These are phyloP conservation scores for Cutaneotrichosporon arboriforme DNA, from an alignment of 1,284 basidiomycete genomes.

Conservation along the genomic window DNA sequence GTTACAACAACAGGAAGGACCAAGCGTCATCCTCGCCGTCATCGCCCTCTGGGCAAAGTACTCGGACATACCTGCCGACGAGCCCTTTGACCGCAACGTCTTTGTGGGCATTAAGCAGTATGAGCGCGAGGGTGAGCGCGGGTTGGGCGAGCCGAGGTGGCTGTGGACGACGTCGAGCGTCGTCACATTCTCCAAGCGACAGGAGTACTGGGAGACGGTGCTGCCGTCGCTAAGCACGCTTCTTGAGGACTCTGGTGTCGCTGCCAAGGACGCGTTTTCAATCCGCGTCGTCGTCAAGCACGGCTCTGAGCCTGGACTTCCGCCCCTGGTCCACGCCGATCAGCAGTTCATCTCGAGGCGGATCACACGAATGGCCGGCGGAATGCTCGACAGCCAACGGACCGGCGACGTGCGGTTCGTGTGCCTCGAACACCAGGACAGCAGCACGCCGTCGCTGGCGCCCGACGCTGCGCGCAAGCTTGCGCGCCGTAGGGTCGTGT, in stretches of 20 bases:
- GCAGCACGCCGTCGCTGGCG: neutral
- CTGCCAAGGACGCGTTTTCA: constrained; percentile 60
- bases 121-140: constrained; percentile 57
- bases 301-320: constrained; percentile 51
- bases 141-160: constrained; percentile 64
- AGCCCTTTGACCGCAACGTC: constrained; percentile 60
- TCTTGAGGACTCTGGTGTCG: constrained; percentile 57
- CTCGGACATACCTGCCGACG: constrained; percentile 12
- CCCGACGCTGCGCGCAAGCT: neutral
- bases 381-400: constrained; percentile 25
- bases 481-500: constrained; percentile 54
- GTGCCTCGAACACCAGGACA: constrained; percentile 55
- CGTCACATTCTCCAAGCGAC: constrained; percentile 62
- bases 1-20: constrained; percentile 11
- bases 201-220: constrained; percentile 66
- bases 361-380: constrained; percentile 15
- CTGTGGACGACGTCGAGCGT: constrained; percentile 65
- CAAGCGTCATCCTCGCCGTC: constrained; percentile 18
- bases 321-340: constrained; percentile 58
- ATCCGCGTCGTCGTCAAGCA: constrained; percentile 60
- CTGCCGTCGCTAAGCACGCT: constrained; percentile 61
- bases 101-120: constrained; percentile 67
- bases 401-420: constrained; percentile 61
- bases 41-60: constrained; percentile 19
- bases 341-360: constrained; percentile 29